phyloP scores from a whole-genome alignment of 345 rosid genomes.

The Rhizophora mangle region DNA sequence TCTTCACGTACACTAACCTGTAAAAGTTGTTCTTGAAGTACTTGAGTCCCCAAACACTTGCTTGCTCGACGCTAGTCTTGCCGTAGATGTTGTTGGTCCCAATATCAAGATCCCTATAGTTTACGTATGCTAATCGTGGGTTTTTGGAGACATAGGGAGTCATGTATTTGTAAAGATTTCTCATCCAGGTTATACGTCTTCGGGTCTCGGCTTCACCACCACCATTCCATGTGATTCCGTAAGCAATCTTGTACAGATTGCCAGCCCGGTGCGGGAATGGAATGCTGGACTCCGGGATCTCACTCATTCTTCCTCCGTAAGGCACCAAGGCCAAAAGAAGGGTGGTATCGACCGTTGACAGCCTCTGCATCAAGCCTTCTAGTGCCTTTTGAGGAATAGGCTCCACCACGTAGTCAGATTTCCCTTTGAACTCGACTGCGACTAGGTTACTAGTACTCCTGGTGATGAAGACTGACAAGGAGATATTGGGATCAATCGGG shows the following conservation, averaged over 20 bases:
- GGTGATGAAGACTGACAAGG: neutral
- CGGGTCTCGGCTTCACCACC: neutral
- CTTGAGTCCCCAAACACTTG: neutral
- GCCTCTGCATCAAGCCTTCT: neutral
- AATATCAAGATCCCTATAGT: neutral
- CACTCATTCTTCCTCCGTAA: neutral
- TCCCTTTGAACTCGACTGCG: neutral
- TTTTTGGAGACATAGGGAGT: neutral
- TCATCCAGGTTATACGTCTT: neutral
- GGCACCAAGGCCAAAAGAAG: neutral
- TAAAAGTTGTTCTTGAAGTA: neutral
- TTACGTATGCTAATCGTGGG: neutral
- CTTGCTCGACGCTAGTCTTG: neutral
- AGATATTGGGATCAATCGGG: neutral
- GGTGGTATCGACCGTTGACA: neutral
- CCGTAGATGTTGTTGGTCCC: neutral
- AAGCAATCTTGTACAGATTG: neutral
- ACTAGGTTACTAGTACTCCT: neutral
- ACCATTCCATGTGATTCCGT: neutral
- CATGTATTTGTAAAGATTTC: conserved; percentile 1
- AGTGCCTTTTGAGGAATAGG: neutral
- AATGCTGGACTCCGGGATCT: neutral
- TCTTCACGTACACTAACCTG: neutral
- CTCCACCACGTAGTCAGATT: neutral
- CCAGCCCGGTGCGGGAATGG: neutral